Conservation (phyloP, 2,329 filamentous ascomycete genomes). For the Colletotrichum tanaceti region DNA sequence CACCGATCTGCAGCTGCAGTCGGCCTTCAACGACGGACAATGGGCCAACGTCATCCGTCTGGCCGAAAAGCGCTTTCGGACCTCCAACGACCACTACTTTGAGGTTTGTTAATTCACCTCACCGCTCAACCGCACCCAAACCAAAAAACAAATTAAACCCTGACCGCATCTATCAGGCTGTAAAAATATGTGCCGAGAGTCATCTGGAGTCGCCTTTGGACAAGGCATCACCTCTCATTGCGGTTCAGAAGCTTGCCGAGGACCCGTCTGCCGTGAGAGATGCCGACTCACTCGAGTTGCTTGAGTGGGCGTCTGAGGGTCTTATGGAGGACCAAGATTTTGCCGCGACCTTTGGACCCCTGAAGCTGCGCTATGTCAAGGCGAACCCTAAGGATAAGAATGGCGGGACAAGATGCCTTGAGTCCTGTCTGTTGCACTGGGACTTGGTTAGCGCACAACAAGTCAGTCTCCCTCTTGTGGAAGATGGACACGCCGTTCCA, state of each 20-base stretch:
- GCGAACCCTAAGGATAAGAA: constrained; percentile 61
- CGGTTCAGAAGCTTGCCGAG: constrained; percentile 59
- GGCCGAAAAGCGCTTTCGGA: constrained; percentile 62
- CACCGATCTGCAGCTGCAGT: constrained; percentile 66
- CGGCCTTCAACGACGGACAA: constrained; percentile 65
- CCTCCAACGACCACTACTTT: constrained; percentile 66
- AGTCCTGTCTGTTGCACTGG: constrained; percentile 65
- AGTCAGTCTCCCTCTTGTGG: constrained; percentile 49
- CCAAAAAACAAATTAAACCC: too few species aligned
- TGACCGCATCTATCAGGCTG: constrained; percentile 48
- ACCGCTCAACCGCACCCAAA: not conserved
- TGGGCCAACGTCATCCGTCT: constrained; percentile 64
- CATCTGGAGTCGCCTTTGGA: constrained; percentile 62
- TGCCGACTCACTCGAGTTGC: constrained; percentile 63
- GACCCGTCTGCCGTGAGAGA: constrained; percentile 61
- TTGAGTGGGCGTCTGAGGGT: constrained; percentile 64
- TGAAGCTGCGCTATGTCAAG: constrained; percentile 65
- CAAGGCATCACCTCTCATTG: constrained; percentile 57
- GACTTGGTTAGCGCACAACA: constrained; percentile 69
- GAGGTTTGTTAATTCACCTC: constrained; percentile 54
- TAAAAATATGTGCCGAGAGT: constrained; percentile 64
- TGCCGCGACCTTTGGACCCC: constrained; percentile 59
- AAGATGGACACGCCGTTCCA: not conserved
- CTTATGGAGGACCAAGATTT: constrained; percentile 56
- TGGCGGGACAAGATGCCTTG: constrained; percentile 58